phyloP scores from a whole-genome alignment of 1,139 yeast genomes.

The Hemisphaericaspora lyxosophila region DNA sequence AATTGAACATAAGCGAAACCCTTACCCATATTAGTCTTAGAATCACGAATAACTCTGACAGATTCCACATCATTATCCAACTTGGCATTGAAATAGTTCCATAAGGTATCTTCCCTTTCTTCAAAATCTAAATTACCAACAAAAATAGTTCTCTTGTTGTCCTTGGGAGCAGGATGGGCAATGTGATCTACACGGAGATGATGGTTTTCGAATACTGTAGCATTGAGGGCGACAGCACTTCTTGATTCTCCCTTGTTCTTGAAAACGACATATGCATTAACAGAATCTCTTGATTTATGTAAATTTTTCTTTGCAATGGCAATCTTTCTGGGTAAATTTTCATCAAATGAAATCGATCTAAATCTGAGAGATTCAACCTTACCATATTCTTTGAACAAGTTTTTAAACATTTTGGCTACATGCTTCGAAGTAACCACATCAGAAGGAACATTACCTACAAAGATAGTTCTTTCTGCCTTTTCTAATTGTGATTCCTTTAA shows the following conservation, averaged over 20 bases:
- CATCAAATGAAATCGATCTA: slow-evolving; percentile 89
- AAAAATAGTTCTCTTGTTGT: slow-evolving; percentile 79
- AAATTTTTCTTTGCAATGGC: slow-evolving; percentile 83
- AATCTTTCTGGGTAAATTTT: slow-evolving; percentile 85
- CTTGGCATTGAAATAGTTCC: slow-evolving; percentile 69
- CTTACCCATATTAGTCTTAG: slow-evolving; percentile 92
- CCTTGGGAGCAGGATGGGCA: slow-evolving; percentile 85
- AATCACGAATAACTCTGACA: slow-evolving; percentile 86
- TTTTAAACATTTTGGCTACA: slow-evolving; percentile 62
- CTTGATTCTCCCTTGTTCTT: slow-evolving; percentile 51
- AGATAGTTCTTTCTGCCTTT: slow-evolving; percentile 85
- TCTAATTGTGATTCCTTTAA: slow-evolving; percentile 69
- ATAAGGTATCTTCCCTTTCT: slow-evolving; percentile 83
- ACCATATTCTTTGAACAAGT: slow-evolving; percentile 57
- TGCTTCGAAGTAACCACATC: slow-evolving; percentile 64
- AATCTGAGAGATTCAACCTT: slow-evolving; percentile 75
- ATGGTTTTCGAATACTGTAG: slow-evolving; percentile 61
- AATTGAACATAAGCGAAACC: slow-evolving; percentile 97
- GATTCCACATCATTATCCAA: slow-evolving; percentile 76
- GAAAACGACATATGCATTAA: slow-evolving; percentile 87
- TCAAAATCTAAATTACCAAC: slow-evolving; percentile 95
- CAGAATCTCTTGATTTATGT: slow-evolving; percentile 74
- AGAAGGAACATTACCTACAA: slow-evolving; percentile 82
- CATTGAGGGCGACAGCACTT: slow-evolving; percentile 63
- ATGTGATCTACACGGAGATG: slow-evolving; percentile 91